Evolutionary conservation across 2,329 filamentous ascomycete species (phyloP).

Genomic region (Exophiala bonariae): DNA sequence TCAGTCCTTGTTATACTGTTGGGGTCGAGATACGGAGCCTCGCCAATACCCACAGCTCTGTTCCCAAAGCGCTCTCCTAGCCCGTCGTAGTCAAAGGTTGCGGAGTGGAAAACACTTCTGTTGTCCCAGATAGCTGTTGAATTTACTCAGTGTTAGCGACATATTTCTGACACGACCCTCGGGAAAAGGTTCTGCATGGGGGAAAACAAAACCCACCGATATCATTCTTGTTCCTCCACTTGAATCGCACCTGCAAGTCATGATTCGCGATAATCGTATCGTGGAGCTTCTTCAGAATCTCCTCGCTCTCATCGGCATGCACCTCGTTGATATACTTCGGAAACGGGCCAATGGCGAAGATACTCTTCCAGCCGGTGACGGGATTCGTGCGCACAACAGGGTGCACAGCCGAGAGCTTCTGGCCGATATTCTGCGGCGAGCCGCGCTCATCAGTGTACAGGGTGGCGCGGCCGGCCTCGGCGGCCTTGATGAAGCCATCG

Average conservation of each 20-base stretch:
- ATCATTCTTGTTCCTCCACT: conserved; percentile 52
- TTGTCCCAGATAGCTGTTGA: conserved; percentile 37
- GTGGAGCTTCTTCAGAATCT: conserved; percentile 45
- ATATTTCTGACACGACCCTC: too few relatives aligned
- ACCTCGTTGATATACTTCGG: conserved; percentile 46
- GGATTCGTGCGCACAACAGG: conserved; percentile 63
- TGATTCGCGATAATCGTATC: conserved; percentile 48
- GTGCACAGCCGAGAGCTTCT: conserved; percentile 51
- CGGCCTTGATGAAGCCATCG: conserved; percentile 51
- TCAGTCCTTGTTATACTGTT: conserved; percentile 29
- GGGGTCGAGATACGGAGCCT: conserved; percentile 36
- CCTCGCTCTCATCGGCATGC: conserved; percentile 42
- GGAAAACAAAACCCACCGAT: conserved; percentile 39
- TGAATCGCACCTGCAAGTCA: conserved; percentile 51
- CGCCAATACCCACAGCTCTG: conserved; percentile 35
- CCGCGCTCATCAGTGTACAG: conserved; percentile 50
- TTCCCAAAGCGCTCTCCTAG: conserved; percentile 32
- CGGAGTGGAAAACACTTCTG: conserved; percentile 32
- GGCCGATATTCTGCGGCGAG: conserved; percentile 56
- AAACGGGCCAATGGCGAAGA: conserved; percentile 49
- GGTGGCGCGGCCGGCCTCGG: conserved; percentile 30
- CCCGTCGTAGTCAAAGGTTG: conserved; percentile 36
- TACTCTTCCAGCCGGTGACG: conserved; percentile 63
- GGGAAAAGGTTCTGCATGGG: too few relatives aligned
- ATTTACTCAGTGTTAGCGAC: background rate